Conservation (phyloP, 352 stramenopile genomes). For the Globisporangium canariense region DNA sequence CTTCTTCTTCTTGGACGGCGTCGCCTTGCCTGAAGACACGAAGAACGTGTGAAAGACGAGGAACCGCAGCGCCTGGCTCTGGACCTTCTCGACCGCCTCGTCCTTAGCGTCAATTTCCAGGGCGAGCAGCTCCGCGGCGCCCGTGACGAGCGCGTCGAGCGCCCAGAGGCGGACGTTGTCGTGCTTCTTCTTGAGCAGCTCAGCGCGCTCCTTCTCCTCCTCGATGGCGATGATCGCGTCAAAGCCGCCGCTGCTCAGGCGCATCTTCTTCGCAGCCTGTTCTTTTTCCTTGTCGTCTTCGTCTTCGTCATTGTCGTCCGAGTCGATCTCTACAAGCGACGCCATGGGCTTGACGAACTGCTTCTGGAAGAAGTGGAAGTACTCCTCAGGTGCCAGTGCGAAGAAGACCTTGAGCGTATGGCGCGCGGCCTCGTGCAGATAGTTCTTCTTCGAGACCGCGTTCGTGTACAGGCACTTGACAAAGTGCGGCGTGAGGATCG, state of each 20-base stretch:
- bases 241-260: constrained; percentile 46
- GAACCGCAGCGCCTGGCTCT: constrained; percentile 54
- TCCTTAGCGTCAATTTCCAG: constrained; percentile 26
- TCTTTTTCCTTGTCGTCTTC: constrained; percentile 29
- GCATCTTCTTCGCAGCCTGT: constrained; percentile 29
- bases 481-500: constrained; percentile 71
- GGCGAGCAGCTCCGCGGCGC: constrained; percentile 36
- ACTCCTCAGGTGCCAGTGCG: constrained; percentile 44
- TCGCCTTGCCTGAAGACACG: constrained; percentile 23
- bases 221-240: constrained; percentile 71
- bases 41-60: constrained; percentile 76
- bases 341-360: constrained; percentile 64
- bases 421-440: constrained; percentile 73
- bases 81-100: constrained; percentile 19
- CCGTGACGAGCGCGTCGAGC: constrained; percentile 55
- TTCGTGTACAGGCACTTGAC: constrained; percentile 86
- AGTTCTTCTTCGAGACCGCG: constrained; percentile 73
- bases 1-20: constrained; percentile 47
- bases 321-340: constrained; percentile 42
- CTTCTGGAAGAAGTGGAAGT: constrained; percentile 68
- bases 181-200: constrained; percentile 43
- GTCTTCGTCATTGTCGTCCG: constrained; percentile 35
- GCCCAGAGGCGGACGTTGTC: constrained; percentile 74
- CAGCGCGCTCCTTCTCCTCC: constrained; percentile 73
- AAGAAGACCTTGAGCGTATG: constrained; percentile 67